phyloP scores from a whole-genome alignment of 2,329 filamentous ascomycete genomes.

The Lachnellula arida region DNA sequence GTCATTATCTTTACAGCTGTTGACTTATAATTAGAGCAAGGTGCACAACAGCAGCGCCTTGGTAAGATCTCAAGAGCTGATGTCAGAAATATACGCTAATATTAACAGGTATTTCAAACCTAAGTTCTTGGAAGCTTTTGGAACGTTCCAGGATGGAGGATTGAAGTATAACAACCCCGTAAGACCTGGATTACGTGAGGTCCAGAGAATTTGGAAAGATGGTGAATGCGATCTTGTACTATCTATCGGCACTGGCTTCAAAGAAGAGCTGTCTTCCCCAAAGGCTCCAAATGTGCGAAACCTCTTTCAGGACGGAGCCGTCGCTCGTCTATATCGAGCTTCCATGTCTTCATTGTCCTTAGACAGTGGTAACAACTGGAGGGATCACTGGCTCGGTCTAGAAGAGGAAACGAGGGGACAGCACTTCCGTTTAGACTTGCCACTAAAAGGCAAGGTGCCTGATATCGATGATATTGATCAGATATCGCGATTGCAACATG shows the following conservation, averaged over 20 bases:
- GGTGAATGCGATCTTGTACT: conserved; percentile 16
- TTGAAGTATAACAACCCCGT: conserved; percentile 21
- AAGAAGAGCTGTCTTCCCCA: conserved; percentile 15
- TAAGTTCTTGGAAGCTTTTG: conserved; percentile 18
- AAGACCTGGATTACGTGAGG: conserved; percentile 13
- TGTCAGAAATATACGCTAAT: background rate
- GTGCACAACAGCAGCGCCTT: conserved; percentile 18
- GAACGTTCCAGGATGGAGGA: conserved; percentile 23
- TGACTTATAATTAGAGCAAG: conserved; percentile 18
- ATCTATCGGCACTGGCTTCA: conserved; percentile 17
- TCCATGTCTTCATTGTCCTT: conserved; percentile 23
- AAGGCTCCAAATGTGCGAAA: conserved; percentile 15
- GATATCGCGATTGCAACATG: conserved; percentile 17
- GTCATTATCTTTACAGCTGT: background rate
- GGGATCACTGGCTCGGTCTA: conserved; percentile 20
- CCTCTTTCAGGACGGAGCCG: conserved; percentile 15
- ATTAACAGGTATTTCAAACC: conserved; percentile 10
- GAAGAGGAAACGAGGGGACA: conserved; percentile 14
- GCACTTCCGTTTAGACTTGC: conserved; percentile 23
- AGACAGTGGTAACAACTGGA: conserved; percentile 19
- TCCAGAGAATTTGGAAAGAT: conserved; percentile 15
- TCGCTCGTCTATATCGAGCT: conserved; percentile 17
- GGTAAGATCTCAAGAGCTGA: conserved; percentile 1
- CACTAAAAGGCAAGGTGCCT: conserved; percentile 14
- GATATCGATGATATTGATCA: conserved; percentile 17